phyloP scores from a whole-genome alignment of 371 early-diverging fungal genomes.

The Mucor ambiguus region DNA sequence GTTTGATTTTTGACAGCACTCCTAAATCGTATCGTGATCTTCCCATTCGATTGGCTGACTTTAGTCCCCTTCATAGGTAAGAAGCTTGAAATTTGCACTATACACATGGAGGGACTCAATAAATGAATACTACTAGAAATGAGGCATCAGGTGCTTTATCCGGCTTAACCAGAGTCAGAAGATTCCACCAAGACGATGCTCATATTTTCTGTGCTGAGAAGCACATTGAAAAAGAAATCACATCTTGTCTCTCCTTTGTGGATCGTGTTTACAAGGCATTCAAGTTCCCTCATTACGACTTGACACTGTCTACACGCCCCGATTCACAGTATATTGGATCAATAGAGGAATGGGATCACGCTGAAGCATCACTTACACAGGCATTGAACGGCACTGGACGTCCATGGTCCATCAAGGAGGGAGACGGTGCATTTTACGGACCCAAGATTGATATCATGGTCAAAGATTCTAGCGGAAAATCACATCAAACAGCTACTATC shows the following conservation, averaged over 20 bases:
- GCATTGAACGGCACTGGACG: conserved; percentile 81
- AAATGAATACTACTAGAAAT: conserved; percentile 57
- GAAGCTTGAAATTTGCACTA: neutral
- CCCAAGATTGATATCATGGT: conserved; percentile 99
- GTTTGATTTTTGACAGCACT: conserved; percentile 85
- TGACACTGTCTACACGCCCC: conserved; percentile 96
- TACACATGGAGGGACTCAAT: neutral
- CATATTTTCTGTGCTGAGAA: conserved; percentile 92
- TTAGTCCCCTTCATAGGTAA: conserved; percentile 91
- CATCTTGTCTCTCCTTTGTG: conserved; percentile 84
- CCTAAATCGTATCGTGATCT: conserved; percentile 90
- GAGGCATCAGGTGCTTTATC: conserved; percentile 93
- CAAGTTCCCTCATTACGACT: conserved; percentile 78
- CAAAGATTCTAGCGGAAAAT: conserved; percentile 90
- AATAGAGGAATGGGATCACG: conserved; percentile 90
- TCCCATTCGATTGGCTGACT: conserved; percentile 93
- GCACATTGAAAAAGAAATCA: conserved; percentile 83
- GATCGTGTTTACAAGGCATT: conserved; percentile 87
- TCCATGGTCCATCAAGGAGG: conserved; percentile 92
- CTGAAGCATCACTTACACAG: conserved; percentile 82
- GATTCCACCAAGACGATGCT: conserved; percentile 98
- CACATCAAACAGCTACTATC: conserved; percentile 98
- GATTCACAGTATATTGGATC: conserved; percentile 92
- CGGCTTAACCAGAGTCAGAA: conserved; percentile 92
- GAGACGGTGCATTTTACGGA: conserved; percentile 99